A percentile compares a stretch with the other conserved stretches of the same genome.
phyloP scores from a whole-genome alignment of 176 grass and related monocot species.

The Pontederia crassipes region DNA sequence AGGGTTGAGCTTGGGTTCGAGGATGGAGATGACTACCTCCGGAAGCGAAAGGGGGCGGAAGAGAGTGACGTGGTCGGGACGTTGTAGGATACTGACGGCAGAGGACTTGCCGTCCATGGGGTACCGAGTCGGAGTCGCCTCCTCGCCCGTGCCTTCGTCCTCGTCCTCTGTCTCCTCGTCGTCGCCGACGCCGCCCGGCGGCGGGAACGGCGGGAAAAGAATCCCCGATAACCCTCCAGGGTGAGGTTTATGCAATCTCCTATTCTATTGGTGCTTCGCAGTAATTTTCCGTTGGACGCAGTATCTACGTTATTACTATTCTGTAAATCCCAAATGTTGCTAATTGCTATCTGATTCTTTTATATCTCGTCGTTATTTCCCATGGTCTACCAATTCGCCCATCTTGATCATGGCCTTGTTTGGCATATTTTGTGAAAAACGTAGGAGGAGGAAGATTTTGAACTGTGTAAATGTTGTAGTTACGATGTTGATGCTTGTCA shows the following conservation, averaged over 20 bases:
- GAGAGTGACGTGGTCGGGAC: no score
- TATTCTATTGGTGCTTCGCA: neutral
- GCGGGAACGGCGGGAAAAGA: neutral
- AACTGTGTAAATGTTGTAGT: no score
- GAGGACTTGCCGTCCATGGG: conserved; percentile 6
- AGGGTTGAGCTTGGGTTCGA: neutral
- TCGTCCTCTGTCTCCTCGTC: conserved; percentile 1
- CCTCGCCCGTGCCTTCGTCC: conserved; percentile 4
- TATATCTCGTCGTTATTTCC: no score
- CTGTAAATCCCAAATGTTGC: no score
- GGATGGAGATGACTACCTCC: neutral
- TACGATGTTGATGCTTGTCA: no score
- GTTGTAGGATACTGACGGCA: neutral
- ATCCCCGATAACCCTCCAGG: neutral
- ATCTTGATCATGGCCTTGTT: no score
- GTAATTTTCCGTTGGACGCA: neutral
- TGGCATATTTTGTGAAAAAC: no score
- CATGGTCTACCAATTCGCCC: no score
- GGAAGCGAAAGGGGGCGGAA: neutral
- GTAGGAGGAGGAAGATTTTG: no score
- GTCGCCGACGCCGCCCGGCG: neutral
- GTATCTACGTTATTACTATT: no score
- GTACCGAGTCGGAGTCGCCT: neutral
- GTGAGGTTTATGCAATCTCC: neutral
- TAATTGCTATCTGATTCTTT: no score